Evolutionary conservation across 225 moss, liverwort and hornwort genomes (phyloP).

Genomic region (Straminergon stramineum): DNA sequence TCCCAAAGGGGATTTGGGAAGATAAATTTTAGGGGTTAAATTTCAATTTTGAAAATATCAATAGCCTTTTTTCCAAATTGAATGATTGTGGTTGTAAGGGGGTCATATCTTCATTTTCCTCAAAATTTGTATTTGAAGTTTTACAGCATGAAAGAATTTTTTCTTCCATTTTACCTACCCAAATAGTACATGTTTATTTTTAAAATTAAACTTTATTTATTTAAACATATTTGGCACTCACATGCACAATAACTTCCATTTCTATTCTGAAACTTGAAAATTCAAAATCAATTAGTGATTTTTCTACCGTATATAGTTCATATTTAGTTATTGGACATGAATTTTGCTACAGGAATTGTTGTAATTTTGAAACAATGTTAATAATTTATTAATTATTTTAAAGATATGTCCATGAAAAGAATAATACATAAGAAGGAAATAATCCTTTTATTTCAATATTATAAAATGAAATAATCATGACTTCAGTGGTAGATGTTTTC

Average conservation of each 20-base stretch:
- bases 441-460: background rate
- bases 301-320: background rate
- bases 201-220: background rate
- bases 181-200: background rate
- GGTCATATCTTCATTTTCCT: background rate
- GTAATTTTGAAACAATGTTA: background rate
- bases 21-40: too few relatives aligned
- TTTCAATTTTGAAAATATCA: too few relatives aligned
- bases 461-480: background rate
- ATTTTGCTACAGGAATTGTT: background rate
- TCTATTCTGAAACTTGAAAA: background rate
- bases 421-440: background rate
- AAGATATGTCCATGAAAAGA: background rate
- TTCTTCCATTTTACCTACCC: background rate
- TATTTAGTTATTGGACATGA: background rate
- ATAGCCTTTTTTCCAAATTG: too few relatives aligned
- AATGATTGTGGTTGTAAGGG: background rate
- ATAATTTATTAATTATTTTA: background rate
- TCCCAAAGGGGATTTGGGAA: too few relatives aligned
- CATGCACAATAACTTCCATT: background rate
- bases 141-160: rapidly evolving
- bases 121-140: background rate
- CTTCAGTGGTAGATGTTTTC: rapidly evolving
- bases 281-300: background rate
- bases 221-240: background rate